Percentiles rank a stretch among this genome's conserved stretches.
These are phyloP conservation scores for Dactylellina leptospora DNA, from an alignment of 2,329 filamentous ascomycete genomes.

Conservation along the genomic window DNA sequence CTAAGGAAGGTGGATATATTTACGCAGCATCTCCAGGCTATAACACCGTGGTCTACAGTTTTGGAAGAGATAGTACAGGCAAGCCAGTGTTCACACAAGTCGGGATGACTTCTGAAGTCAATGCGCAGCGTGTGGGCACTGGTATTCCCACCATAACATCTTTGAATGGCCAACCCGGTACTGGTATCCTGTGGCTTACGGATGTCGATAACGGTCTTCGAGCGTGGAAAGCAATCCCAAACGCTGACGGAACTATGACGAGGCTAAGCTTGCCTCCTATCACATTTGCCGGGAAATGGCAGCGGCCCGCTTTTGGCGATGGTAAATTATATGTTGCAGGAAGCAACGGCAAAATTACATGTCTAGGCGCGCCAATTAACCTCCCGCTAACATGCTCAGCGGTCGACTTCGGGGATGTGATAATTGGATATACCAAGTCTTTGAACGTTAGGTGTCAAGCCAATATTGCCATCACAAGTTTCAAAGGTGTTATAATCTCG, in stretches of 20 bases:
- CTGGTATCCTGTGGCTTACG: constrained; percentile 61
- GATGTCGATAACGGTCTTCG: constrained; percentile 61
- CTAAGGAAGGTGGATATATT: constrained; percentile 62
- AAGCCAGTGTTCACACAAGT: constrained; percentile 58
- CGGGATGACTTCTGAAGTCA: constrained; percentile 56
- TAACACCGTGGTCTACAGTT: constrained; percentile 58
- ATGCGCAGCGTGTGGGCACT: constrained; percentile 57
- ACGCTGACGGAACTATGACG: constrained; percentile 49
- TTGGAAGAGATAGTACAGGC: constrained; percentile 53
- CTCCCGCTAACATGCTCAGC: constrained; percentile 61
- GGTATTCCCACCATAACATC: constrained; percentile 60
- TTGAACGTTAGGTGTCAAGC: constrained; percentile 61
- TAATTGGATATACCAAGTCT: constrained; percentile 59
- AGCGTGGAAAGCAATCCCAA: constrained; percentile 61
- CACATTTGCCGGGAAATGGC: constrained; percentile 61
- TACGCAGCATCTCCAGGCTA: constrained; percentile 59
- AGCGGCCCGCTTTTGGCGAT: constrained; percentile 62
- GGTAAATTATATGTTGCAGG: constrained; percentile 60
- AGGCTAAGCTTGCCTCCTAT: constrained; percentile 60
- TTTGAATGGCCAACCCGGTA: constrained; percentile 60
- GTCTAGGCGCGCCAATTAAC: constrained; percentile 61
- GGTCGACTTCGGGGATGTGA: constrained; percentile 61
- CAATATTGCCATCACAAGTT: constrained; percentile 60
- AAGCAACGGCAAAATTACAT: constrained; percentile 48
- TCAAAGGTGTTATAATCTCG: constrained; percentile 60